Evolutionary conservation across 2,329 filamentous ascomycete genomes (phyloP).

Genomic region (Trichoderma sp.): DNA sequence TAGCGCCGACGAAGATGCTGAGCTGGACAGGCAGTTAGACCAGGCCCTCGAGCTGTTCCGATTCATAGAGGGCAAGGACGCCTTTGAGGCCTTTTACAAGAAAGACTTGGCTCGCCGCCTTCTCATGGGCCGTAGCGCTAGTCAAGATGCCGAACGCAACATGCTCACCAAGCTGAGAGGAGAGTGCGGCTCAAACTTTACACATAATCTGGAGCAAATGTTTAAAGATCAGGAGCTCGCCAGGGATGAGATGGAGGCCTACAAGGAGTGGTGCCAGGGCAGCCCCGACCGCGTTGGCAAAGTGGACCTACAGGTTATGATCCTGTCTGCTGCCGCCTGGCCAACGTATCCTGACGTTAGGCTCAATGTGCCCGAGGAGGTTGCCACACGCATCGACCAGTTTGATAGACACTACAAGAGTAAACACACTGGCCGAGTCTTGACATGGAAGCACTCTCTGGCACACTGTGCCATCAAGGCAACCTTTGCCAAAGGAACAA

Average conservation of each 20-base stretch:
- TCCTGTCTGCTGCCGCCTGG: slow-evolving; percentile 91
- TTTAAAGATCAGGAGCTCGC: slow-evolving; percentile 97
- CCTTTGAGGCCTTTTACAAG: slow-evolving; percentile 99
- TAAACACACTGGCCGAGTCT: slow-evolving; percentile 83
- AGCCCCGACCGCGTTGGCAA: slow-evolving; percentile 47
- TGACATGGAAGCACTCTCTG: slow-evolving; percentile 92
- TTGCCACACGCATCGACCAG: slow-evolving; percentile 71
- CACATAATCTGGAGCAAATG: slow-evolving; percentile 97
- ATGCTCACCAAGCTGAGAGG: slow-evolving; percentile 91
- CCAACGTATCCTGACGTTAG: slow-evolving; percentile 77
- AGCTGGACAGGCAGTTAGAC: slow-evolving; percentile 88
- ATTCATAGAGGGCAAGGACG: slow-evolving; percentile 94
- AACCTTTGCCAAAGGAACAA: slow-evolving; percentile 72
- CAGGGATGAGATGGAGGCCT: slow-evolving; percentile 88
- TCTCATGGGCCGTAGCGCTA: slow-evolving; percentile 88
- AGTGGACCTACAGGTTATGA: slow-evolving; percentile 73
- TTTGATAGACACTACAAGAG: slow-evolving; percentile 85
- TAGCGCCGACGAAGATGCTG: slow-evolving; percentile 82
- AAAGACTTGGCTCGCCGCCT: slow-evolving; percentile 88
- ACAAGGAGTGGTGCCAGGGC: slow-evolving; percentile 65
- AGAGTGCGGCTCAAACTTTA: slow-evolving; percentile 92
- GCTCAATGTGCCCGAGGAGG: slow-evolving; percentile 71
- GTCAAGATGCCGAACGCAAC: slow-evolving; percentile 89
- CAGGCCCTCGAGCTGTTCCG: slow-evolving; percentile 92
- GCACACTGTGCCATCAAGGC: slow-evolving; percentile 86